Base-by-base conservation (phyloP, 371 early-diverging fungal genomes). In the Circinella umbellata region DNA sequence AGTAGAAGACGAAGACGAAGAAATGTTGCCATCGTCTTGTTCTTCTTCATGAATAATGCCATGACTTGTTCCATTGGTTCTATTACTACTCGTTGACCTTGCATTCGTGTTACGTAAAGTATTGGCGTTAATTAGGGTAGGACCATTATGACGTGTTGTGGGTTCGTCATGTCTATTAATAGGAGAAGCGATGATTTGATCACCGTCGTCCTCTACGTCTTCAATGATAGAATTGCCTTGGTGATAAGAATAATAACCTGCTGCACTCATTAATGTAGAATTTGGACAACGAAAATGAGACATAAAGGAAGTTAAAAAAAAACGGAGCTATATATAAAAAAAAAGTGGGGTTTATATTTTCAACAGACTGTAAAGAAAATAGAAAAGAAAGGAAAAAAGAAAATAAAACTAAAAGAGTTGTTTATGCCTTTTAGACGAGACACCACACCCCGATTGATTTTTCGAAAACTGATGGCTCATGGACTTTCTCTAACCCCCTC, bases 231-330 rank as follows among this genome's bases (percentile, higher is more conserved):
- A 59, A 42, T 62, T 57, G 27, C 62, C 68, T 53, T 71, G 69
- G 53, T 67, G 72, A 66, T 77, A 77, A 38, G 60, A 67, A 36
- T 72, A 77, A 34, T 69, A 57, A 27, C 74, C 72, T 15, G 74
- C 73, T 63, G 72, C 77, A 67, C 70, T 67, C 49, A 77, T 69
- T n/a, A 77, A 64, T 14, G 71, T 71, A 38, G 74, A 69, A 36
- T 69, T 71, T 38, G 77, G 77, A 53, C 72, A 73, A 42, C 74
- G 73, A 69, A 77, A 77, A 64, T 77, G 73, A 60, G 77, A 73
- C 77, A 77, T 77, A 55, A 65, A 42, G 42, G 11, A 6, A 11
- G 42, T 5, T n/a, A n/a, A n/a, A n/a, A n/a, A 57, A 9, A 27
- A 27, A 27, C 27, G 27, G 27, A 27, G 27, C 27, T 27, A 27